Evolutionary conservation across 2,329 filamentous ascomycete species (phyloP).

Genomic region (Lachnellula subtilissima): DNA sequence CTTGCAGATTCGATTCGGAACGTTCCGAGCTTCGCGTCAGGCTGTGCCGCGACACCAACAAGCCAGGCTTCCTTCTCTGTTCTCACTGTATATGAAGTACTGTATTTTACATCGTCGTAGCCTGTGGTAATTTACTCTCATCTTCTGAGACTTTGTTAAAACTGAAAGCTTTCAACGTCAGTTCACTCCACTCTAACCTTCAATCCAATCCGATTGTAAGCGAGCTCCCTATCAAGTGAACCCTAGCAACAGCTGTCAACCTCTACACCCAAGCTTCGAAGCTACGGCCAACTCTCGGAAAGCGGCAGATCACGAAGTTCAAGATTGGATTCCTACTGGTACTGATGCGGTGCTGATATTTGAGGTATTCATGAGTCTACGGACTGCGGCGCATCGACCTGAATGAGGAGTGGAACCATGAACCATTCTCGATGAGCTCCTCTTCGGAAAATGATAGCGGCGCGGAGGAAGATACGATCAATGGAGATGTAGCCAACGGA

Average conservation of each 20-base stretch:
- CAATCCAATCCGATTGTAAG: conserved; percentile 7
- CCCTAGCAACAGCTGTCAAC: background rate
- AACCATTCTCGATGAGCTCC: conserved; percentile 61
- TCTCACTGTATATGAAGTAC: background rate
- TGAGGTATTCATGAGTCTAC: conserved; percentile 17
- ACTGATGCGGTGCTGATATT: conserved; percentile 20
- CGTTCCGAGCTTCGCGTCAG: conserved; percentile 5
- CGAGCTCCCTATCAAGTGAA: conserved; percentile 5
- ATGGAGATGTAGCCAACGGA: conserved; percentile 29
- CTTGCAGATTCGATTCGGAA: background rate
- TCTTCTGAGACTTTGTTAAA: background rate
- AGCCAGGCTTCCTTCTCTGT: background rate
- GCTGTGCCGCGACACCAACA: conserved; percentile 12
- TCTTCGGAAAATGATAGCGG: conserved; percentile 58
- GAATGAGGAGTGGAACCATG: conserved; percentile 26
- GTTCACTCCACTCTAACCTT: too few relatives aligned
- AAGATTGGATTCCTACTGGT: background rate
- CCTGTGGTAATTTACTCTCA: background rate
- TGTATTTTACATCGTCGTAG: background rate
- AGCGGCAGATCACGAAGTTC: background rate
- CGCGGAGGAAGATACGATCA: conserved; percentile 48
- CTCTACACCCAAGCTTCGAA: background rate
- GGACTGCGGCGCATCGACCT: conserved; percentile 26
- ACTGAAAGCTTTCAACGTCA: too few relatives aligned
- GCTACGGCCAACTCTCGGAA: conserved; percentile 4